Evolutionary conservation across 2,329 filamentous ascomycete species (phyloP).

Genomic region (Fusarium staphyleae): DNA sequence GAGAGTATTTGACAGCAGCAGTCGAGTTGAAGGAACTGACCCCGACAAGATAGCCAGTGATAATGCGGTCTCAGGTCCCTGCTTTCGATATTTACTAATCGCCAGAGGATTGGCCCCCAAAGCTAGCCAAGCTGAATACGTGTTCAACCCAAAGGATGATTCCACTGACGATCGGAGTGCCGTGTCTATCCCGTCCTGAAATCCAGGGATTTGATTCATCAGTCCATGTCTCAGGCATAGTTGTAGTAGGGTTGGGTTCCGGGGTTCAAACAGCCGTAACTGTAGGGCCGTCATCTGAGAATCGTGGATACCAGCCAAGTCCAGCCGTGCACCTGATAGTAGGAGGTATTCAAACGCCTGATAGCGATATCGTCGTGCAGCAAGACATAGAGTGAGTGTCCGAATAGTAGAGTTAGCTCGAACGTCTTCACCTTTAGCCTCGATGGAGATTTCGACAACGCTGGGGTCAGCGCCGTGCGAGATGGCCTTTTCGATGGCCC

Average conservation of each 20-base stretch:
- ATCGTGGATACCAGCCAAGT: not conserved
- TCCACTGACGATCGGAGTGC: not conserved
- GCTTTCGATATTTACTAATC: not conserved
- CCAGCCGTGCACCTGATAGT: not conserved
- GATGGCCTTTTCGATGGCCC: conserved; percentile 1
- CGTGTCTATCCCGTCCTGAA: not conserved
- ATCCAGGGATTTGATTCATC: not conserved
- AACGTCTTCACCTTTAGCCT: too few species aligned
- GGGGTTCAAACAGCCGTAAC: not conserved
- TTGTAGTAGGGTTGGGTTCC: not conserved
- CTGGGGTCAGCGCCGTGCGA: not conserved
- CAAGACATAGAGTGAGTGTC: not conserved
- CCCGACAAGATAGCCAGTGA: not conserved
- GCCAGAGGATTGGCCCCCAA: not conserved
- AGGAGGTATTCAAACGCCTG: not conserved
- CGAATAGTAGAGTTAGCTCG: not conserved
- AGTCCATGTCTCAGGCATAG: not conserved
- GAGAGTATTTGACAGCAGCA: not conserved
- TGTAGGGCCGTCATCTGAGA: not conserved
- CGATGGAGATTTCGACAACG: not conserved
- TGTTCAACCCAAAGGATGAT: not conserved
- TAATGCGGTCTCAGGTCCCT: not conserved
- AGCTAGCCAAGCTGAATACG: not conserved
- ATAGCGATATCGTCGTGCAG: not conserved
- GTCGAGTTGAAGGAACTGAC: not conserved